Conservation (phyloP, 805 yeast species). For the Wickerhamiella azyma region DNA sequence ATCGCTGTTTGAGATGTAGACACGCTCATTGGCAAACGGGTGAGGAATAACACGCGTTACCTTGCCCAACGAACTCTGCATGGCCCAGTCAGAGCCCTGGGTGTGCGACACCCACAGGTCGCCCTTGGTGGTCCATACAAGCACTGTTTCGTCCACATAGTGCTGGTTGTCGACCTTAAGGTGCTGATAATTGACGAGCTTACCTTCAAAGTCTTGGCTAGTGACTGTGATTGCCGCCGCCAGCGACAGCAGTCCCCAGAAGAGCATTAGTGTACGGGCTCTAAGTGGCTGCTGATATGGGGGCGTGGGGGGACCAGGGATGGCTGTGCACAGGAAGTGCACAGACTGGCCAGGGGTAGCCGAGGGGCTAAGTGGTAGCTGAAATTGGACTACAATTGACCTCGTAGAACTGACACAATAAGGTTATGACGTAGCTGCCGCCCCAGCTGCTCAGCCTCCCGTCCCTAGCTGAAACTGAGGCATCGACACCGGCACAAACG, state of each 20-base stretch:
- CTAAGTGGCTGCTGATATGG: neutral
- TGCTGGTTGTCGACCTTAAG: constrained; percentile 37
- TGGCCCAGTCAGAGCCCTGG: constrained; percentile 42
- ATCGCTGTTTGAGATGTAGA: constrained; percentile 38
- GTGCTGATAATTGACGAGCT: constrained; percentile 43
- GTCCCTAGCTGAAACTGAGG: no score
- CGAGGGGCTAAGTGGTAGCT: no score
- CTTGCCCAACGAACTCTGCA: constrained; percentile 29
- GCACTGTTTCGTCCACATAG: constrained; percentile 47
- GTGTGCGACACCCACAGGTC: constrained; percentile 54
- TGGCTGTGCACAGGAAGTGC: no score
- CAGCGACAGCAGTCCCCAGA: neutral
- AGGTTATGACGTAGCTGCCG: no score
- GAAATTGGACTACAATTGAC: no score
- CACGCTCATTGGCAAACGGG: constrained; percentile 41
- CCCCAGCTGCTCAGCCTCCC: no score
- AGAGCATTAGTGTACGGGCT: neutral
- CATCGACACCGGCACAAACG: no score
- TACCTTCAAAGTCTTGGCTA: constrained; percentile 33
- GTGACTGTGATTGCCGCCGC: constrained; percentile 4
- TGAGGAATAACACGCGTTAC: constrained; percentile 49
- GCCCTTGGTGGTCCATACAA: constrained; percentile 42
- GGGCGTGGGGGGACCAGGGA: no score
- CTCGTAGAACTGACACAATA: no score
- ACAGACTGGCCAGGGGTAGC: no score